These are phyloP conservation scores for Diaporthe batatas DNA, from an alignment of 2,329 filamentous ascomycete species.

Conservation along the genomic window DNA sequence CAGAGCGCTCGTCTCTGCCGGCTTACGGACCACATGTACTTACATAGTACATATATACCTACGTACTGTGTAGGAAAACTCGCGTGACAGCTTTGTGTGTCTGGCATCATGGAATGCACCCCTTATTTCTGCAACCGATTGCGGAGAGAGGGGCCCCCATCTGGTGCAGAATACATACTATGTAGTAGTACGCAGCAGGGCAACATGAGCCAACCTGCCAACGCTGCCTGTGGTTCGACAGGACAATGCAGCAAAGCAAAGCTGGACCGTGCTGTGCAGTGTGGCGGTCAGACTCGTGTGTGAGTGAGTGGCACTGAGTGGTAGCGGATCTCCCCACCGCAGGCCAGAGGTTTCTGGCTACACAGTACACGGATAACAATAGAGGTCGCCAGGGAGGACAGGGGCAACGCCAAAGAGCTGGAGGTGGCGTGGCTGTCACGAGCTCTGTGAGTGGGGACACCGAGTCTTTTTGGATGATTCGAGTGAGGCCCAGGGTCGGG, in stretches of 20 bases:
- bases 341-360: too few relatives aligned
- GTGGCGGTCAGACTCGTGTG: conserved; percentile 14
- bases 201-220: neutral
- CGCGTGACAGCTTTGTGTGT: neutral
- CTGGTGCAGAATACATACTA: neutral
- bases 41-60: too few relatives aligned
- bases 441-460: conserved; percentile 13
- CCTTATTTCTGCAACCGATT: neutral
- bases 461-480: neutral
- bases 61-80: neutral
- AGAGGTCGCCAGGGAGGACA: neutral
- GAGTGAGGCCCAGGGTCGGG: neutral
- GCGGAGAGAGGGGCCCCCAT: neutral
- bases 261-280: conserved; percentile 1
- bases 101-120: neutral
- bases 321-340: conserved; percentile 24
- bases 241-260: conserved; percentile 9
- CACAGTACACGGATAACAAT: too few relatives aligned
- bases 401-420: neutral
- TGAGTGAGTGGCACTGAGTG: conserved; percentile 25
- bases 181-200: too few relatives aligned
- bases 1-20: neutral
- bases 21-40: neutral
- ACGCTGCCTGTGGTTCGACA: conserved; percentile 18
- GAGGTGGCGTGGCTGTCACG: conserved; percentile 25